These are phyloP conservation scores for Bisporella sp. DNA, from an alignment of 2,329 filamentous ascomycete species.

Conservation along the genomic window DNA sequence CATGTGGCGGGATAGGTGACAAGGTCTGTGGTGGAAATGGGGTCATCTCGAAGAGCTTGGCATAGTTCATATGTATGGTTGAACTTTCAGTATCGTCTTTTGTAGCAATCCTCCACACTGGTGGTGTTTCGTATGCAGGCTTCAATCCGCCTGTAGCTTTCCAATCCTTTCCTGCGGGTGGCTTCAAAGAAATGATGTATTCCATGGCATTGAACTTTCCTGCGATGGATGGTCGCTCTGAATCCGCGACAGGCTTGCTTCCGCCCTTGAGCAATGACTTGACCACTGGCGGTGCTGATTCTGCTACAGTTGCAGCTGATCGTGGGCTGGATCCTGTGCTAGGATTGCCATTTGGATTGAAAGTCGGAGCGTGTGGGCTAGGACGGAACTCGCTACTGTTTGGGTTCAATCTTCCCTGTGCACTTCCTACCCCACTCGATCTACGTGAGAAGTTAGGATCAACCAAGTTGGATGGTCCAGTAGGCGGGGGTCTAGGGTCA, in stretches of 20 bases:
- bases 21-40: constrained; percentile 48
- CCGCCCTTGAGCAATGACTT: constrained; percentile 44
- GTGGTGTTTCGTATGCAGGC: constrained; percentile 74
- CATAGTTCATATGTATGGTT: constrained; percentile 61
- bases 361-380: constrained; percentile 71
- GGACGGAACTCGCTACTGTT: constrained; percentile 77
- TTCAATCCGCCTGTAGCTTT: constrained; percentile 75
- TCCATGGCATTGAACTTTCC: constrained; percentile 57
- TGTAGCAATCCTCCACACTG: constrained; percentile 71
- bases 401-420: constrained; percentile 54
- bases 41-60: constrained; percentile 70
- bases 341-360: constrained; percentile 60
- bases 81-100: constrained; percentile 66
- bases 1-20: constrained; percentile 62
- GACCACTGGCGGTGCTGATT: constrained; percentile 27
- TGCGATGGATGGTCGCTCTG: constrained; percentile 45
- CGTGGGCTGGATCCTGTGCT: constrained; percentile 68
- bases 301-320: constrained; percentile 36
- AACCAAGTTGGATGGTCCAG: constrained; percentile 57
- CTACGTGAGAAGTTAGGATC: constrained; percentile 48
- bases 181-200: constrained; percentile 46
- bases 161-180: constrained; percentile 54
- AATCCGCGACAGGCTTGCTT: constrained; percentile 61
- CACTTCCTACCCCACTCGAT: constrained; percentile 42
- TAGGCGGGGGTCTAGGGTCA: constrained; percentile 66